Evolutionary conservation across 768 basidiomycete genomes (phyloP).

Genomic region (Tylopilus felleus): DNA sequence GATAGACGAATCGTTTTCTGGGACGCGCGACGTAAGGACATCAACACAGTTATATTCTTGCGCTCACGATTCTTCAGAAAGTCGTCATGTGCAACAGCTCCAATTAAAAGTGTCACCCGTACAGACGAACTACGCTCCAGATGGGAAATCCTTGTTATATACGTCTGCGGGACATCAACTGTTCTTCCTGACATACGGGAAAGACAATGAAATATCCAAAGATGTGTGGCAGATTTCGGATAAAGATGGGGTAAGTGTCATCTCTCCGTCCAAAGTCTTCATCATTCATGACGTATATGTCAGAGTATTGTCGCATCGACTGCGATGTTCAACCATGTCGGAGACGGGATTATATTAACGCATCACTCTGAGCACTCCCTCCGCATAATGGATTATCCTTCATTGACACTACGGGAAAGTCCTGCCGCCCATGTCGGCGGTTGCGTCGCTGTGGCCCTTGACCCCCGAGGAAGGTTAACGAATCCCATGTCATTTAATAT

Average conservation of each 20-base stretch:
- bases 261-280: neutral
- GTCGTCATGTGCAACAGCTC: conserved; percentile 59
- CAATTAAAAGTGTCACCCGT: conserved; percentile 57
- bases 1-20: conserved; percentile 76
- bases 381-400: conserved; percentile 68
- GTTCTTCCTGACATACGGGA: conserved; percentile 57
- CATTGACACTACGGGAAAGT: conserved; percentile 54
- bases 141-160: conserved; percentile 64
- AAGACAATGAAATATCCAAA: conserved; percentile 49
- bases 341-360: conserved; percentile 67
- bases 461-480: conserved; percentile 65
- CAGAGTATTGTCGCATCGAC: conserved; percentile 55
- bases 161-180: conserved; percentile 58
- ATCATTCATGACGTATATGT: neutral
- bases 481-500: conserved; percentile 6
- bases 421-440: conserved; percentile 78
- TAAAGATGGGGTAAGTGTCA: conserved; percentile 23
- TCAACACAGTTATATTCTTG: neutral
- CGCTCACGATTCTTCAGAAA: conserved; percentile 42
- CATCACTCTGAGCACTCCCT: conserved; percentile 62
- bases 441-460: conserved; percentile 68
- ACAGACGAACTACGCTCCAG: conserved; percentile 68
- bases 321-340: conserved; percentile 72
- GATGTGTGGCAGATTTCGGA: conserved; percentile 47
- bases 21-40: conserved; percentile 72